phyloP scores from a whole-genome alignment of 2,329 filamentous ascomycete genomes.

The Verticillium longisporum region DNA sequence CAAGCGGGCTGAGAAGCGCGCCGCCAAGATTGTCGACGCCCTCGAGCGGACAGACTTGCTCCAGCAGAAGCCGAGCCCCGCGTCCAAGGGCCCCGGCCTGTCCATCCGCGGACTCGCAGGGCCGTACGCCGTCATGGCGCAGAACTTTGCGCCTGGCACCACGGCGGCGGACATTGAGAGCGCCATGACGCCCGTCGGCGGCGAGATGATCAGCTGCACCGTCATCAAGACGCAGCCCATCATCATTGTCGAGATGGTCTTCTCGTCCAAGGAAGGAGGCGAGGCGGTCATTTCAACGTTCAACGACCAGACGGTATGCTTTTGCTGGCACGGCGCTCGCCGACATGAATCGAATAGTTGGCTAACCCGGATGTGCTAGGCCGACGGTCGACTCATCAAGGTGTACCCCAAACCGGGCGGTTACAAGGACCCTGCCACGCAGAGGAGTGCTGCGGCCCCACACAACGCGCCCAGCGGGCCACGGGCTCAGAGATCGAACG shows the following conservation, averaged over 20 bases:
- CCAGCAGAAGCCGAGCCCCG: slow-evolving; percentile 10
- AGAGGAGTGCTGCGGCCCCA: slow-evolving; percentile 15
- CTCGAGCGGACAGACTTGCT: slow-evolving; percentile 31
- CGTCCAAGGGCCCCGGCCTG: slow-evolving; percentile 40
- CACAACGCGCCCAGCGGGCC: slow-evolving; percentile 24
- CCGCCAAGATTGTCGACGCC: slow-evolving; percentile 37
- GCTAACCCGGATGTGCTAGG: slow-evolving; percentile 32
- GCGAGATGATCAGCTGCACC: slow-evolving; percentile 59
- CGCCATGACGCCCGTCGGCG: slow-evolving; percentile 70
- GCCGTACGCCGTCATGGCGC: slow-evolving; percentile 65
- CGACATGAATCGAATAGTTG: not conserved
- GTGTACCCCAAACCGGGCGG: slow-evolving; percentile 61
- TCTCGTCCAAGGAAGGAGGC: slow-evolving; percentile 64
- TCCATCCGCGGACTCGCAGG: slow-evolving; percentile 69
- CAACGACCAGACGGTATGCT: slow-evolving; percentile 67
- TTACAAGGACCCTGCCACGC: slow-evolving; percentile 19
- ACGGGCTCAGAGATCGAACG: slow-evolving; percentile 16
- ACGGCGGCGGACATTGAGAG: slow-evolving; percentile 78
- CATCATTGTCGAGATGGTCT: slow-evolving; percentile 71
- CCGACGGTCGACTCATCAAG: slow-evolving; percentile 66
- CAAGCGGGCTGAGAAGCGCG: slow-evolving; percentile 23
- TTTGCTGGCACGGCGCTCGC: not conserved
- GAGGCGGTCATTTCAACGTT: slow-evolving; percentile 70
- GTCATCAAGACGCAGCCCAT: slow-evolving; percentile 62
- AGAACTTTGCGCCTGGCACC: slow-evolving; percentile 77